Base-by-base conservation (phyloP, 805 yeast species). In the Suhomyces sp. region DNA sequence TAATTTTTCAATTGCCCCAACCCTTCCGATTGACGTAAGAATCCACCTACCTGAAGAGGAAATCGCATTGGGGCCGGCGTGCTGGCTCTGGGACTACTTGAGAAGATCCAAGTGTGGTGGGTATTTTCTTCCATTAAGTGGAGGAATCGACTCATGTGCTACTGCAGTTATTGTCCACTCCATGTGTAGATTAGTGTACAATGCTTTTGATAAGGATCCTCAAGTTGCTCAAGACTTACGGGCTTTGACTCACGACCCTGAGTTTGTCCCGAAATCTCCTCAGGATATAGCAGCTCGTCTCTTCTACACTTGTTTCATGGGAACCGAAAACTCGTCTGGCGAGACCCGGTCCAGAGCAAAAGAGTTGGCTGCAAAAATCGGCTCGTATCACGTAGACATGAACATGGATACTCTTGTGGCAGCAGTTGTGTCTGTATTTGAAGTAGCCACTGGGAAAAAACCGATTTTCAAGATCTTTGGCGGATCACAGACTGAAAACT, bases 61-160 rank as follows among this genome's bases (percentile, higher is more conserved):
- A 69, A 93, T 94, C 58, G 97, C 98, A 0, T 75, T 89, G 43
- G 99, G 99, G 0, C 99, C 99, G 0, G 99, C 99, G 0, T 94
- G 99, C 68, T 94, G 99, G 99, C 70, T 94, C 57, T 94, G 99
- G 99, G 99, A 94, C 68, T 94, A 94, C 64, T 77, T 94, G 53
- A 82, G 99, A 67, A 81, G 99, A 57, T 89, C 96, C 59, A 83
- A 82, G 58, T 88, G 94, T 48, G 89, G 91, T 0, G 99, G 99
- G 0, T 94, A 79, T 66, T 96, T 94, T 69, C 75, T 94, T 44
- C 98, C 99, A 0, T 75, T 94, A 47, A 87, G 96, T 67, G 99
- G 99, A 17, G 99, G 99, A 47, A 93, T 94, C 57, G 99, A 94
- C 66, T 88, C 96, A 33, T 96, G 99, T 75, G 97, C 99, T 1